Conservation (phyloP, 2,329 filamentous ascomycete genomes). For the Hymenoscyphus fraxineus region DNA sequence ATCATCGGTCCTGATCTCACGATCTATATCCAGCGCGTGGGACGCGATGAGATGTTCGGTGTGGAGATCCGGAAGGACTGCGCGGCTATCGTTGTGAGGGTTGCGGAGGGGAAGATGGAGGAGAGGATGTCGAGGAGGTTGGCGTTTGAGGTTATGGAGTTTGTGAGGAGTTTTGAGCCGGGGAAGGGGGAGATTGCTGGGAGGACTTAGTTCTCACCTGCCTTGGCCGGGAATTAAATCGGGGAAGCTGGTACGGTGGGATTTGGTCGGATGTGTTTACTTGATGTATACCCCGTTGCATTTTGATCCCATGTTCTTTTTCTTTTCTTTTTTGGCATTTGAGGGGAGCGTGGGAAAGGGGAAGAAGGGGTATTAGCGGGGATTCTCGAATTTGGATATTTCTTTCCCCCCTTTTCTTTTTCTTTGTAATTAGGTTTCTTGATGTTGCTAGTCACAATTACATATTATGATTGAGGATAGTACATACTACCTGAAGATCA, state of each 20-base stretch:
- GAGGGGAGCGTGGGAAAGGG: not conserved
- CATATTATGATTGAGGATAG: not conserved
- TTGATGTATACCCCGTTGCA: conserved; percentile 2
- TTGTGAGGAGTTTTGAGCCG: conserved; percentile 45
- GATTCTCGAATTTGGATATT: not conserved
- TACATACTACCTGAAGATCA: not conserved
- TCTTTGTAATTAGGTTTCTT: not conserved
- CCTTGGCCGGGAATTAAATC: no score
- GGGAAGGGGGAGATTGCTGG: conserved; percentile 13
- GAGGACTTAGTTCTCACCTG: not conserved
- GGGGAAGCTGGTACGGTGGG: no score
- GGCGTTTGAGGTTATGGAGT: conserved; percentile 85
- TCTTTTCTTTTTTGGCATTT: not conserved
- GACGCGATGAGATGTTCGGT: conserved; percentile 40
- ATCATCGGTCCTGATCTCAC: conserved; percentile 78
- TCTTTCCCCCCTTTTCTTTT: not conserved
- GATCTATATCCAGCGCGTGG: conserved; percentile 54
- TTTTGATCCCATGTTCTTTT: not conserved
- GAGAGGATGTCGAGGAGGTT: conserved; percentile 70
- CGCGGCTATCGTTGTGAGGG: conserved; percentile 52
- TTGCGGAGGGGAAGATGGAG: conserved; percentile 47
- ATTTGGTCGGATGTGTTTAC: not conserved
- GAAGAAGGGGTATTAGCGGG: not conserved
- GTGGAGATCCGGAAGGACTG: conserved; percentile 56
- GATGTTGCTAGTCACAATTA: not conserved